phyloP scores from a whole-genome alignment of 2,329 filamentous ascomycete species.

The Pseudogymnoascus sp. region DNA sequence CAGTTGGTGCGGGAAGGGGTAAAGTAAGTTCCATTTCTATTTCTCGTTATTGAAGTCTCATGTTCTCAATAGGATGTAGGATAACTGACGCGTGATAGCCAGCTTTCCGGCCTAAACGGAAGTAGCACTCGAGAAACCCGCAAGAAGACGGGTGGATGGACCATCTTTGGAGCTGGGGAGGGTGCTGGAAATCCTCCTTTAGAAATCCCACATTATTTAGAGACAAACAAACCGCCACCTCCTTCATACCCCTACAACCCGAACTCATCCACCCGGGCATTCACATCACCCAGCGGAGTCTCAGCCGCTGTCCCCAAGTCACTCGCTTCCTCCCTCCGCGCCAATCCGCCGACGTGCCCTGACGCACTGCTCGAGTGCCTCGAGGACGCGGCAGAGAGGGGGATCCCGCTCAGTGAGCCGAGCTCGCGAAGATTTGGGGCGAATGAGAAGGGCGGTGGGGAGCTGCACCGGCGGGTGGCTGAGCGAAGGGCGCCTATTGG shows the following conservation, averaged over 20 bases:
- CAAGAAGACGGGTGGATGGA: background rate
- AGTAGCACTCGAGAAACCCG: background rate
- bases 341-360: background rate
- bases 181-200: background rate
- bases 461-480: background rate
- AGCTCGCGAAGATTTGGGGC: background rate
- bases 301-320: background rate
- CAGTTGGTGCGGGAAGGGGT: background rate
- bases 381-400: background rate
- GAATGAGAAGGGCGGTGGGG: background rate
- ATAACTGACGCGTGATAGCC: background rate
- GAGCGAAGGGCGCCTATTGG: background rate
- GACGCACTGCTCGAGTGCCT: background rate
- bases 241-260: background rate
- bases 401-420: background rate
- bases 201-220: too few relatives aligned
- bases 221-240: background rate
- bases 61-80: background rate
- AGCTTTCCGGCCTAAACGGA: background rate
- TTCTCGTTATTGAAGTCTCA: background rate
- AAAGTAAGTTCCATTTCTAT: background rate
- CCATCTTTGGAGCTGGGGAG: background rate
- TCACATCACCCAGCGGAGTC: background rate
- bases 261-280: background rate
- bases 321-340: background rate